Base-by-base conservation (phyloP, 768 basidiomycete species). In the Suillus tomentosus region DNA sequence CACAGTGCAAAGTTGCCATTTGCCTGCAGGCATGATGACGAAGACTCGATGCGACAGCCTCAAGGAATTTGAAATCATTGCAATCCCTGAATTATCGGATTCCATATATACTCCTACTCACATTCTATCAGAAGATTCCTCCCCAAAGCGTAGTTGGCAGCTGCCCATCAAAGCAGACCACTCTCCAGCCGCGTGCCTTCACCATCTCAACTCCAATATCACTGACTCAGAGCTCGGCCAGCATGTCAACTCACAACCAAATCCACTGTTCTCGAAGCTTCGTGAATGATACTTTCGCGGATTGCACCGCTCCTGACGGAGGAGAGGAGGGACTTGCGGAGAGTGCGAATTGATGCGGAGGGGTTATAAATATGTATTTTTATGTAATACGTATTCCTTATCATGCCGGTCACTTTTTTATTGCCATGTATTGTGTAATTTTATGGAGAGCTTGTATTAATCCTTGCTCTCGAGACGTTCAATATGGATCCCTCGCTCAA, bases 271-370 rank as follows among this genome's bases (percentile, higher is more conserved):
- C 39, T 63, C 65, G 1, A 70, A 91, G 69, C 80, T 8, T 89
- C 89, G 10, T 83, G 85, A 43, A 82, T 80, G 48, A 72, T 84
- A 57, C 81, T 94, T 40, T 85, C 87, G 1, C 81, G 79, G 39
- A 93, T 94, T 64, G 91, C 90, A 13, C 90, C 91, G 3, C 79
- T 94, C 31, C 91, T 13, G 77, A 77, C 55, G 75, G 80, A 85
- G 66, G 24, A 24, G 24, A 24, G 24, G 24, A 74, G 87, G 66
- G 78, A 78, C 60, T 73, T 90, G 72, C 82, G 84, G 71, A 83
- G 81, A 66, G 81, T 80, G 13, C 91, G 91, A 75, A 79, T 85
- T 70, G 85, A 88, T 53, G 80, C 79, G 65, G 90, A 91, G 74
- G 70, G 85, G 84, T 22, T 87, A 82, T 27, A 27, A 24, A 24